These are phyloP conservation scores for Gamsiella multidivaricata DNA, from an alignment of 192 early-diverging fungal genomes.

Conservation along the genomic window DNA sequence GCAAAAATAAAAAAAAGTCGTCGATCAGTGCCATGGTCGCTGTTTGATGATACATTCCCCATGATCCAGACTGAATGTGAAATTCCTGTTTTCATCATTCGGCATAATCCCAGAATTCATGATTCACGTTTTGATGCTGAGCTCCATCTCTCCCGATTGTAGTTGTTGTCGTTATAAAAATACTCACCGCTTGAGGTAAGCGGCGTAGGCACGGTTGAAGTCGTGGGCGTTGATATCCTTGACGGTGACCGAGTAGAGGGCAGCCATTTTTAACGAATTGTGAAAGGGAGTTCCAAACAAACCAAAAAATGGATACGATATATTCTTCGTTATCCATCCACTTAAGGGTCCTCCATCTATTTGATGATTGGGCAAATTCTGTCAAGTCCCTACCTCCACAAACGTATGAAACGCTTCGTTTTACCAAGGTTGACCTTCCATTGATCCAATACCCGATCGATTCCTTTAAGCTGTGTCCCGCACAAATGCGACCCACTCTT, in stretches of 20 bases:
- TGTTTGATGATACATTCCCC: slow-evolving; percentile 41
- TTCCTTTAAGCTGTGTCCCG: too few relatives aligned
- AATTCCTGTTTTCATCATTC: slow-evolving; percentile 9
- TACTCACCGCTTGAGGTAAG: slow-evolving; percentile 92
- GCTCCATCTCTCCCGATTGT: not conserved
- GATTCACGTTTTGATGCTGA: not conserved
- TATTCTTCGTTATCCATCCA: slow-evolving; percentile 2
- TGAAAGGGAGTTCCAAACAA: slow-evolving; percentile 35
- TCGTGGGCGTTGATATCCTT: slow-evolving; percentile 97
- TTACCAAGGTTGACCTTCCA: too few relatives aligned
- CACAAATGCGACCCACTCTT: too few relatives aligned
- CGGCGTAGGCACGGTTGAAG: slow-evolving; percentile 98
- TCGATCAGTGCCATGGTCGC: not conserved
- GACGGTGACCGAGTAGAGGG: slow-evolving; percentile 79
- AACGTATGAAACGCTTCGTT: too few relatives aligned
- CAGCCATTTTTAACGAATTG: slow-evolving; percentile 42
- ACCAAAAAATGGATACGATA: slow-evolving; percentile 16
- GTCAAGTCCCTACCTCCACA: too few relatives aligned
- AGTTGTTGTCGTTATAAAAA: not conserved
- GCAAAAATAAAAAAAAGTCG: slow-evolving; percentile 75
- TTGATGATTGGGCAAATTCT: not conserved
- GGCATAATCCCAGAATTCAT: slow-evolving; percentile 35
- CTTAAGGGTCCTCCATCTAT: slow-evolving; percentile 6
- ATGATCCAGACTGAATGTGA: not conserved
- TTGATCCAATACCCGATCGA: too few relatives aligned